These are phyloP conservation scores for Gloeostereum incarnatum DNA, from an alignment of 768 basidiomycete genomes.

Conservation along the genomic window DNA sequence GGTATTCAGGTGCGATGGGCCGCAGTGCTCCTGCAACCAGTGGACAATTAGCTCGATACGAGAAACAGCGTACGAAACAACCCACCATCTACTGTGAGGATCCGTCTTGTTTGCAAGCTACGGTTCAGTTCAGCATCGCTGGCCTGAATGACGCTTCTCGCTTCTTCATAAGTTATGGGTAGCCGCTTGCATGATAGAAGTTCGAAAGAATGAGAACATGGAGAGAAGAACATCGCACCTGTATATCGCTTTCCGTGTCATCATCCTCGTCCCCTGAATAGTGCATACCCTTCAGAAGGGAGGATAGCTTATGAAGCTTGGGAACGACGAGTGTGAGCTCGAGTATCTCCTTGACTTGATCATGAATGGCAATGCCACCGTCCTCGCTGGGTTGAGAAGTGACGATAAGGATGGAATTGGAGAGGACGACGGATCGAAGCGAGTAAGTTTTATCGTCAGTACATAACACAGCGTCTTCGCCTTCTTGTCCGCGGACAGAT, in stretches of 20 bases:
- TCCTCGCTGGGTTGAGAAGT: conserved; percentile 30
- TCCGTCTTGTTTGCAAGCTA: conserved; percentile 58
- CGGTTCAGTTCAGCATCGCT: conserved; percentile 64
- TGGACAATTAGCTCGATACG: not conserved
- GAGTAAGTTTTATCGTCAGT: conserved; percentile 73
- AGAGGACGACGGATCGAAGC: conserved; percentile 79
- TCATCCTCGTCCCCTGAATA: conserved; percentile 70
- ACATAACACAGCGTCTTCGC: conserved; percentile 88
- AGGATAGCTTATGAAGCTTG: conserved; percentile 55
- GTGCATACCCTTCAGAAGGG: conserved; percentile 50
- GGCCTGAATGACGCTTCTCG: conserved; percentile 64
- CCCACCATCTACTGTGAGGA: conserved; percentile 66
- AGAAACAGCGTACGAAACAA: not conserved
- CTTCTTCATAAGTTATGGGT: conserved; percentile 45
- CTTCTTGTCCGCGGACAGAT: conserved; percentile 70
- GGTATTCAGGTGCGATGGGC: conserved; percentile 58
- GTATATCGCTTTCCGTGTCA: conserved; percentile 18
- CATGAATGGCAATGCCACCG: conserved; percentile 54
- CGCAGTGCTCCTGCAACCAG: conserved; percentile 51
- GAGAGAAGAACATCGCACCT: not conserved
- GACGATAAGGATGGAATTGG: conserved; percentile 78
- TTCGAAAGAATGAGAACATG: too few relatives aligned
- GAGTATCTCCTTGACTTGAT: conserved; percentile 75
- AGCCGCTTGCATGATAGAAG: not conserved
- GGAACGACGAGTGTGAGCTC: conserved; percentile 78